These are phyloP conservation scores for Acanthamoeba sp. DNA, from an alignment of 208 protist genomes.

Conservation along the genomic window DNA sequence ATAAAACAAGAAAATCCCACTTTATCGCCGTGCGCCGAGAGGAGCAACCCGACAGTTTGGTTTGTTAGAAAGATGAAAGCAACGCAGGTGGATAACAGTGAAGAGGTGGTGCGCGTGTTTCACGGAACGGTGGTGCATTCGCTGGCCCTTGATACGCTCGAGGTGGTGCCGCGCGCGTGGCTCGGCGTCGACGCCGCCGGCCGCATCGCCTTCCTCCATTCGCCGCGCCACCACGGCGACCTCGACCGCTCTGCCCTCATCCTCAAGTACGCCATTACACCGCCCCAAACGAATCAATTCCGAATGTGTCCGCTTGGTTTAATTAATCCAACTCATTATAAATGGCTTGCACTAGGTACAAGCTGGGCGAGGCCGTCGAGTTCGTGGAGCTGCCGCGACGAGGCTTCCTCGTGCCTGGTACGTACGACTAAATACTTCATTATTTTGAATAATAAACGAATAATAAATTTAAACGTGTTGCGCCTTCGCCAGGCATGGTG, in stretches of 20 bases:
- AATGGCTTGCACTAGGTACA: background rate
- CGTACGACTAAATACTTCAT: background rate
- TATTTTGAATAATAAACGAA: background rate
- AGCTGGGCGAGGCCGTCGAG: background rate
- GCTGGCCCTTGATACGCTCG: background rate
- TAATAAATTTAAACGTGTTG: background rate
- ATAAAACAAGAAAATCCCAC: background rate
- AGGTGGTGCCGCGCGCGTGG: constrained; percentile 13
- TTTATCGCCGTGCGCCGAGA: background rate
- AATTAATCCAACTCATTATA: no score
- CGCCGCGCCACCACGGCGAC: background rate
- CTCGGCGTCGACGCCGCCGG: constrained; percentile 31
- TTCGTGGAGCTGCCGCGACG: constrained; percentile 45
- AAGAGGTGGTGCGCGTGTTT: constrained; percentile 26
- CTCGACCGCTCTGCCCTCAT: background rate
- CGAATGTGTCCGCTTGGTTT: background rate
- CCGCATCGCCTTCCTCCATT: constrained; percentile 47
- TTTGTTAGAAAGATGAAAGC: background rate
- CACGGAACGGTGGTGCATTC: constrained; percentile 56
- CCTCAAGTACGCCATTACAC: background rate
- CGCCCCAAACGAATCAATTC: background rate
- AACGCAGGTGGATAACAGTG: background rate
- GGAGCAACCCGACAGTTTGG: background rate
- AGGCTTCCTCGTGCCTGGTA: constrained; percentile 13
- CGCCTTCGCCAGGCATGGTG: constrained; percentile 78